Base-by-base conservation (phyloP, 768 basidiomycete species). In the Tylopilus subfusipes region DNA sequence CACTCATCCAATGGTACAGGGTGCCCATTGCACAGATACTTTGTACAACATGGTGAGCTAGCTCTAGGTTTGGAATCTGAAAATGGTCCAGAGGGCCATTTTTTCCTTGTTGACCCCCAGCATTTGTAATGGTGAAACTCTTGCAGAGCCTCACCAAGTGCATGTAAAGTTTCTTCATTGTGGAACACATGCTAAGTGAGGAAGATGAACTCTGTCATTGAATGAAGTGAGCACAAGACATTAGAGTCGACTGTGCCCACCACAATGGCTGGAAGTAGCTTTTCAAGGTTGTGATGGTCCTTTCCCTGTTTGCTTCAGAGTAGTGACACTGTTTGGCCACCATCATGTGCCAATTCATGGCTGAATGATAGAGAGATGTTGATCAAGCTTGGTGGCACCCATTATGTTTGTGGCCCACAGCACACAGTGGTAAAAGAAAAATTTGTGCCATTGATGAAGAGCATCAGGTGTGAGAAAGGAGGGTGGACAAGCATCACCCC, bases 131-230 rank as follows among this genome's bases (percentile, higher is more conserved):
- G 52, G 10, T 60, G 46, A n/a, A 60, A 60, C 16, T n/a, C n/a
- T n/a, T n/a, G n/a, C n/a, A n/a, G n/a, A n/a, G n/a, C n/a, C n/a
- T n/a, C n/a, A n/a, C n/a, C n/a, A n/a, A n/a, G n/a, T n/a, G n/a
- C n/a, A n/a, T n/a, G n/a, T n/a, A n/a, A n/a, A n/a, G n/a, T n/a
- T 60, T 60, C 34, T 0, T 54, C 40, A 16, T 45, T 39, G 5
- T 27, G 22, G 8, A 25, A 19, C 1, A 47, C 58, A 0, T 63
- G 43, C 54, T 78, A 76, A 0, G 68, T 68, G 3, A 70, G 59
- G 49, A 72, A 77, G 10, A 65, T 65, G 43, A 78, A 77, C 48
- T 78, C 72, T 2, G 71, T 61, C 4, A 77, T 65, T 1, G 73
- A 57, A 1, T 66, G 62, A 24, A 78, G 40, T 2, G 73, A 68